phyloP scores from a whole-genome alignment of 148 eudicot genomes.

The Fallopia convolvulus region DNA sequence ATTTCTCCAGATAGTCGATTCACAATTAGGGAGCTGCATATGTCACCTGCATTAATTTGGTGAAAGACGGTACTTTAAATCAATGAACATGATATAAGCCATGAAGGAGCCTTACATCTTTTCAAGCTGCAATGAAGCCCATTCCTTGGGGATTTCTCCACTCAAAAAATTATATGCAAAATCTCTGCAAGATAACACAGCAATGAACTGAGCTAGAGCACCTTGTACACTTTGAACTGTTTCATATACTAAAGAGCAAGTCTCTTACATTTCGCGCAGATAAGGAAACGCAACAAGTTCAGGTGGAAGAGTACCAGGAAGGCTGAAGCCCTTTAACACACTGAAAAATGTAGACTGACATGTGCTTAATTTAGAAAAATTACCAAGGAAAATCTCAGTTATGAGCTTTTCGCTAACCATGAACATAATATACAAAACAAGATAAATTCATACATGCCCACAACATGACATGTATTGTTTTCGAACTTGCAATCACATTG shows the following conservation, averaged over 20 bases:
- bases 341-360: slow-evolving; percentile 28
- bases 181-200: slow-evolving; percentile 38
- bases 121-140: slow-evolving; percentile 50
- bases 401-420: background rate
- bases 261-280: slow-evolving; percentile 42
- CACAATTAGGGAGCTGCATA: slow-evolving; percentile 58
- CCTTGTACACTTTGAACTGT: background rate
- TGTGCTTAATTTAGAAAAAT: background rate
- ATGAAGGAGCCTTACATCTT: slow-evolving; percentile 34
- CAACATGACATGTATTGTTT: slow-evolving; percentile 54
- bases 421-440: background rate
- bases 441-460: slow-evolving; percentile 32
- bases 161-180: slow-evolving; percentile 60
- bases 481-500: slow-evolving; percentile 38
- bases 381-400: background rate
- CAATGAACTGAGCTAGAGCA: background rate
- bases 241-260: background rate
- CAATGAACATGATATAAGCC: background rate
- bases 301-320: slow-evolving; percentile 60
- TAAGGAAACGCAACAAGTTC: slow-evolving; percentile 54
- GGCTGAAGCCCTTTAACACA: slow-evolving; percentile 49
- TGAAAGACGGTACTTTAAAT: slow-evolving; percentile 9
- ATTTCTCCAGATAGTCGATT: slow-evolving; percentile 65
- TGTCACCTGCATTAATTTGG: slow-evolving; percentile 11
- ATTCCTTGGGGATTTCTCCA: slow-evolving; percentile 59